Base-by-base conservation (phyloP, 1,284 basidiomycete genomes). In the Anthracocystis setariae region DNA sequence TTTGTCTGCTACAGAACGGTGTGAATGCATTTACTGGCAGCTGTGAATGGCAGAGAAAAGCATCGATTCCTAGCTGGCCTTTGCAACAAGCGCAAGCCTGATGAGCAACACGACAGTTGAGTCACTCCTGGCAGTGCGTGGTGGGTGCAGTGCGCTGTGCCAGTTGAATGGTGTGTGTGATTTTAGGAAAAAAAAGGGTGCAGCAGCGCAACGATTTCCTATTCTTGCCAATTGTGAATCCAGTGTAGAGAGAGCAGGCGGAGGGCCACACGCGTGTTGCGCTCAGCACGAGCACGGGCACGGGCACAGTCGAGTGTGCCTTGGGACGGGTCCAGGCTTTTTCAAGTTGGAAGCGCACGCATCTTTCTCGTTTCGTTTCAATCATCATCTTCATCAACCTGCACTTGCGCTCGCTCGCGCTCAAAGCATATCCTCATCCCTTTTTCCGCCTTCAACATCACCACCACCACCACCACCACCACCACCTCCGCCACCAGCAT, bases 331-430 rank as follows among this genome's bases (percentile, higher is more conserved):
- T 24, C 33, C 32, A 21, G 21, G n/a, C 46, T 48, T 47, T 47
- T 47, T n/a, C 29, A 29, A 32, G 35, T 29, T 29, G 29, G 29
- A 29, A 29, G 29, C 29, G 29, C 29, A 35, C 35, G 47, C 37
- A 27, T 33, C 20, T 20, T 23, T 15, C 27, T 46, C 4, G 1
- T 35, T 13, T 20, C 23, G 24, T 44, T 39, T 18, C 35, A 48
- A 18, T 46, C 50, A 61, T 43, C 43, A 39, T 27, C 39, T 39
- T 60, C 57, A 42, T 55, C 51, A 51, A 15, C 18, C 15, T 29
- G 29, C 29, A 29, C 29, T 12, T 29, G 29, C 29, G 29, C 29
- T 29, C 29, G 12, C 12, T 29, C 12, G 29, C 29, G 29, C 29
- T 29, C 5, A 7, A 5, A 29, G 2, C 37, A 20, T 18, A 38